phyloP scores from a whole-genome alignment of 345 rosid genomes.

The Gossypium longicalyx region DNA sequence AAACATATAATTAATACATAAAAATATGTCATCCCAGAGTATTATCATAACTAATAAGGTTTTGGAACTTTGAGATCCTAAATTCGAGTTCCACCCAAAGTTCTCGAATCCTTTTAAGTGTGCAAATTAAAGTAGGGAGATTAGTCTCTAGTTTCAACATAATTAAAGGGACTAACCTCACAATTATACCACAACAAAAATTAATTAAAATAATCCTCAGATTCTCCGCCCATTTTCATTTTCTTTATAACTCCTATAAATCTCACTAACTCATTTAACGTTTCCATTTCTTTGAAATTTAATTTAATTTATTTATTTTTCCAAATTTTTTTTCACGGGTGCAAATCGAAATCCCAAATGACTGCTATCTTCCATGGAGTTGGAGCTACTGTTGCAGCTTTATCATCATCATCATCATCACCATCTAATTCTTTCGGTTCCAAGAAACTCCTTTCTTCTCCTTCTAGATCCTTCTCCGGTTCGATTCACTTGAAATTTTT shows the following conservation, averaged over 20 bases:
- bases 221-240: conserved; percentile 47
- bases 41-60: too few relatives aligned
- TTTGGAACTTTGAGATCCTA: too few relatives aligned
- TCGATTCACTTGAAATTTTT: not conserved
- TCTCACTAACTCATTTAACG: not conserved
- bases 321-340: not conserved
- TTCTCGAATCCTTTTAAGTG: too few relatives aligned
- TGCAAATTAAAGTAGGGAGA: too few relatives aligned
- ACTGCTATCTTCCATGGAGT: conserved; percentile 58
- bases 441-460: conserved; percentile 34
- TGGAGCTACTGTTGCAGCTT: conserved; percentile 46
- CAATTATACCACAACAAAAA: not conserved
- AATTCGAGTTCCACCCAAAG: too few relatives aligned
- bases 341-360: conserved; percentile 29
- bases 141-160: too few relatives aligned
- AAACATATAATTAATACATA: too few relatives aligned
- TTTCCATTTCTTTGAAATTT: conserved; percentile 6
- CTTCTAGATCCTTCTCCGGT: conserved; percentile 55
- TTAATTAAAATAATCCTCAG: conserved; percentile 16
- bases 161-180: not conserved
- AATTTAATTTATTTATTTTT: conserved; percentile 3
- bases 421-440: conserved; percentile 45
- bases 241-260: conserved; percentile 14
- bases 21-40: too few relatives aligned
- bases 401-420: conserved; percentile 34